Conservation (phyloP, 371 early-diverging fungal genomes). For the Mucor plumbeus region DNA sequence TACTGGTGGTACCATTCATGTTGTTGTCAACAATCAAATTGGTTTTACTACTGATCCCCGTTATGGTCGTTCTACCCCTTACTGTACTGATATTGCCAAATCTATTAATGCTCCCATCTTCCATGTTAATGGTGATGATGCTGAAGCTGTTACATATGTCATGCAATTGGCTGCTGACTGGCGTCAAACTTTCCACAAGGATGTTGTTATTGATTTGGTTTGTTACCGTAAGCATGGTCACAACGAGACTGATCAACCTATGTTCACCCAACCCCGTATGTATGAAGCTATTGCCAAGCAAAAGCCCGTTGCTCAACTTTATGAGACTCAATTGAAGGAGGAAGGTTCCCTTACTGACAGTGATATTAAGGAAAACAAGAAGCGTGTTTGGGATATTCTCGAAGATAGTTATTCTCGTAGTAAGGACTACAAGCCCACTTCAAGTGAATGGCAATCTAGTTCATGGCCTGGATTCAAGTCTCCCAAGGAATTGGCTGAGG, state of each 20-base stretch:
- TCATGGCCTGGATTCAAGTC: slow-evolving; percentile 90
- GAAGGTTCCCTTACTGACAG: slow-evolving; percentile 85
- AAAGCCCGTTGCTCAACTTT: slow-evolving; percentile 82
- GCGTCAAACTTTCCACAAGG: slow-evolving; percentile 94
- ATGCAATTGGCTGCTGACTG: slow-evolving; percentile 95
- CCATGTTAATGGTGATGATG: slow-evolving; percentile 98
- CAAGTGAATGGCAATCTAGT: slow-evolving; percentile 94
- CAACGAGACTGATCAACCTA: slow-evolving; percentile 98
- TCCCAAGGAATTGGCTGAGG: slow-evolving; percentile 81
- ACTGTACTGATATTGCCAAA: slow-evolving; percentile 98
- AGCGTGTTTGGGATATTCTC: slow-evolving; percentile 88
- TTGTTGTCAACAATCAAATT: slow-evolving; percentile 98
- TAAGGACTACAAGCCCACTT: slow-evolving; percentile 87
- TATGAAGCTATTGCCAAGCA: slow-evolving; percentile 89
- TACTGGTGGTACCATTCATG: slow-evolving; percentile 96
- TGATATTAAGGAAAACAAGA: slow-evolving; percentile 86
- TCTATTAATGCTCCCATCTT: slow-evolving; percentile 94
- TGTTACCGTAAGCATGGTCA: slow-evolving; percentile 98
- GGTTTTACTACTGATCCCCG: slow-evolving; percentile 98
- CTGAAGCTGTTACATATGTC: slow-evolving; percentile 93
- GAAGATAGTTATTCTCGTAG: slow-evolving; percentile 90
- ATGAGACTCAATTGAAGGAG: slow-evolving; percentile 77
- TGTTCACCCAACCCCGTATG: slow-evolving; percentile 98
- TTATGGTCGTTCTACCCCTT: slow-evolving; percentile 93
- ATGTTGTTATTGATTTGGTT: slow-evolving; percentile 95